Evolutionary conservation across 2,329 filamentous ascomycete species (phyloP).

Genomic region (Sporothrix luriei): DNA sequence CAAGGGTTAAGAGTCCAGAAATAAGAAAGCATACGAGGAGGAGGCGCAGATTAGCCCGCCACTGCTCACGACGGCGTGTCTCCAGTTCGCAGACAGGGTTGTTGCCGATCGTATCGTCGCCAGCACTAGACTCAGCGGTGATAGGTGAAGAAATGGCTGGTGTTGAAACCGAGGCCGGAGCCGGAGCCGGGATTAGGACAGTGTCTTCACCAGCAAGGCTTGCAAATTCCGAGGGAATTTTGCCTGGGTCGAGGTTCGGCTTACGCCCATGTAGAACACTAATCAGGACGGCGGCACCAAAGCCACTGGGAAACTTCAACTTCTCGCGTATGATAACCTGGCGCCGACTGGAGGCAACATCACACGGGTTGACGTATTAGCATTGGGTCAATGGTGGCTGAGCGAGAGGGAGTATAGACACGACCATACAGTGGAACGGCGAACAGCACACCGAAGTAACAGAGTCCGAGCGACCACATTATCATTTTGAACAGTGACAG

Average conservation of each 20-base stretch:
- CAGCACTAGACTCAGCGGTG: neutral
- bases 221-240: conserved; percentile 39
- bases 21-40: conserved; percentile 60
- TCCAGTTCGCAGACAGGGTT: conserved; percentile 34
- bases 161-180: neutral
- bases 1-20: conserved; percentile 71
- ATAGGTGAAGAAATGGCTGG: neutral
- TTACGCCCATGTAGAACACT: conserved; percentile 73
- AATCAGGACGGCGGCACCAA: conserved; percentile 92
- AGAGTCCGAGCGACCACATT: conserved; percentile 88
- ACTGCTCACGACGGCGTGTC: conserved; percentile 45
- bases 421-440: conserved; percentile 72
- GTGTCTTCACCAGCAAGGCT: conserved; percentile 37
- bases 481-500: conserved; percentile 76
- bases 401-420: neutral
- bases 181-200: neutral
- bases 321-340: conserved; percentile 94
- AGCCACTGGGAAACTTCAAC: conserved; percentile 91
- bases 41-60: conserved; percentile 55
- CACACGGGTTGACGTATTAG: neutral
- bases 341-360: conserved; percentile 56
- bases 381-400: neutral
- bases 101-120: conserved; percentile 32
- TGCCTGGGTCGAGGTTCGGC: conserved; percentile 25
- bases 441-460: conserved; percentile 96